These are phyloP conservation scores for Solanum pinnatisectum DNA, from an alignment of 257 asterid species.

Conservation along the genomic window DNA sequence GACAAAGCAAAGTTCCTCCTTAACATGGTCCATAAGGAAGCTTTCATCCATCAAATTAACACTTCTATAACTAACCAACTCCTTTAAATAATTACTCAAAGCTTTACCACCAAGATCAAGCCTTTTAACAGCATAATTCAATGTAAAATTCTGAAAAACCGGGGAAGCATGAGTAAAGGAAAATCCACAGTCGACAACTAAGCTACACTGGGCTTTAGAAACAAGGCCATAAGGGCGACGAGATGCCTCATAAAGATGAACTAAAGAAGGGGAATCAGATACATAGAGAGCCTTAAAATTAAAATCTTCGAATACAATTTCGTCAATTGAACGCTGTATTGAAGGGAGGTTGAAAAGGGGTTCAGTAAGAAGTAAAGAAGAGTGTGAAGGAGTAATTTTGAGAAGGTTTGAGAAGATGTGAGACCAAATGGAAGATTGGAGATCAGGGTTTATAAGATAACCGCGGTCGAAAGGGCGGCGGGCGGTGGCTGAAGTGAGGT, in stretches of 20 bases:
- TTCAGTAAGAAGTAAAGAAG: slow-evolving; percentile 73
- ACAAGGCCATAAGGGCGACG: slow-evolving; percentile 64
- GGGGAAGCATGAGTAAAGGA: slow-evolving; percentile 90
- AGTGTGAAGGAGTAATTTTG: slow-evolving; percentile 46
- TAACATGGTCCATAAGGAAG: slow-evolving; percentile 86
- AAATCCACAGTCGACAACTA: slow-evolving; percentile 91
- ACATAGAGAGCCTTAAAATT: slow-evolving; percentile 61
- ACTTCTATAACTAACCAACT: slow-evolving; percentile 84
- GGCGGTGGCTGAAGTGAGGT: slow-evolving; percentile 92
- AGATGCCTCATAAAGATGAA: slow-evolving; percentile 83
- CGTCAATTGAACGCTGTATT: slow-evolving; percentile 62
- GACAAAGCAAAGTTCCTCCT: slow-evolving; percentile 90
- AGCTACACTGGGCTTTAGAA: slow-evolving; percentile 75
- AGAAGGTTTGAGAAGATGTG: slow-evolving; percentile 70
- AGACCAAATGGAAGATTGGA: slow-evolving; percentile 75
- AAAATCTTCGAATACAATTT: slow-evolving; percentile 78
- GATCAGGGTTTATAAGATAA: slow-evolving; percentile 78
- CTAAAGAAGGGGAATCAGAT: slow-evolving; percentile 75
- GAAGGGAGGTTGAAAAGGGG: slow-evolving; percentile 90
- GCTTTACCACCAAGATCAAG: slow-evolving; percentile 95
- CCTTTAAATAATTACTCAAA: slow-evolving; percentile 80
- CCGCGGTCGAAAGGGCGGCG: slow-evolving; percentile 98
- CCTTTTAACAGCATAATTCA: slow-evolving; percentile 78
- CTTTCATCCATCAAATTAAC: slow-evolving; percentile 97
- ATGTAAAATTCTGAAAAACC: slow-evolving; percentile 79